Percentiles rank a stretch among this genome's conserved stretches.
These are phyloP conservation scores for Xylaria scruposa DNA, from an alignment of 495 filamentous ascomycete species.

Conservation along the genomic window DNA sequence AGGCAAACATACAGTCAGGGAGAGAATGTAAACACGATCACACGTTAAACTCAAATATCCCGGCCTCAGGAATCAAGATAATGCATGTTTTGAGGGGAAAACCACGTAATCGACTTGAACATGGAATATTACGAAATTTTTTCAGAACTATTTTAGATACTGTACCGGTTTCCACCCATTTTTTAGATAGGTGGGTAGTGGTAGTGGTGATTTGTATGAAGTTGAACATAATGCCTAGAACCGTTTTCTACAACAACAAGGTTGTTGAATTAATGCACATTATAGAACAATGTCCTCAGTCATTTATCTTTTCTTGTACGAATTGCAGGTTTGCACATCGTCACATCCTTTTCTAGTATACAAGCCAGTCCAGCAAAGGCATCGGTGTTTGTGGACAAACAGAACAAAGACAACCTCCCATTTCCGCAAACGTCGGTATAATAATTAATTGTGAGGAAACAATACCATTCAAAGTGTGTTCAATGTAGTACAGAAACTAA, in stretches of 20 bases:
- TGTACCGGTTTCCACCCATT: neutral
- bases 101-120: neutral
- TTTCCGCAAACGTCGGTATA: constrained; percentile 1
- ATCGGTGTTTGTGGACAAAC: neutral
- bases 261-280: neutral
- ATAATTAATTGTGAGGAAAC: neutral
- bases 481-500: neutral
- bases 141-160: neutral
- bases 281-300: neutral
- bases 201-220: neutral
- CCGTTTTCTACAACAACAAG: neutral
- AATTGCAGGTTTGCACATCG: no score
- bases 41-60: neutral
- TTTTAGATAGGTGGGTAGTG: neutral
- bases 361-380: neutral
- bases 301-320: no score
- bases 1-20: neutral
- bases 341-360: neutral
- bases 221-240: neutral
- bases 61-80: neutral
- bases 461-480: neutral
- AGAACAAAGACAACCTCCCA: neutral
- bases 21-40: neutral
- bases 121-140: neutral
- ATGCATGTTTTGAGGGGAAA: neutral